Conservation (phyloP, 1,139 yeast species). For the Kazachstania sp. region DNA sequence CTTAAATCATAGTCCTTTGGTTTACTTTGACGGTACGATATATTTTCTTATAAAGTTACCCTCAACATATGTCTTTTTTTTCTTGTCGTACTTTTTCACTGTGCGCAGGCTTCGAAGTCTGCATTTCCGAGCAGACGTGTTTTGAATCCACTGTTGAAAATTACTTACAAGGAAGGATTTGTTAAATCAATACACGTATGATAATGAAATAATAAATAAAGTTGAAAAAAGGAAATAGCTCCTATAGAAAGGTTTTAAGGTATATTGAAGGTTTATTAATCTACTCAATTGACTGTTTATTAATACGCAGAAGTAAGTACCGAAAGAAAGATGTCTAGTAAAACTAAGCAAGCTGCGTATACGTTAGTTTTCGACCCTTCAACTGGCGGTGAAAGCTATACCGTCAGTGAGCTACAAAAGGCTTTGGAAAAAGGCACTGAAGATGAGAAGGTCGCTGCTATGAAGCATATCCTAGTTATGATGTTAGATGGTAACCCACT, state of each 20-base stretch:
- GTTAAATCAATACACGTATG: neutral
- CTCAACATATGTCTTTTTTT: neutral
- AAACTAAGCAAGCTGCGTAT: conserved; percentile 40
- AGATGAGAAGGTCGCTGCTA: conserved; percentile 77
- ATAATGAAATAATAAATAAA: neutral
- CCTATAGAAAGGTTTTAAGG: neutral
- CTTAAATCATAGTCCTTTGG: no score
- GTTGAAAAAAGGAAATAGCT: neutral
- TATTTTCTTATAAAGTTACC: no score
- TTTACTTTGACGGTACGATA: no score
- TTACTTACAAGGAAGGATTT: neutral
- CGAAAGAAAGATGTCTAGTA: conserved; percentile 4
- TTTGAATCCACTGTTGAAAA: neutral
- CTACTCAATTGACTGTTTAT: neutral
- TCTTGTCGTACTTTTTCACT: neutral
- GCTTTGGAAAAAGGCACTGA: conserved; percentile 86
- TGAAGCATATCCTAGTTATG: conserved; percentile 77
- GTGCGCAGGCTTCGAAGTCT: neutral
- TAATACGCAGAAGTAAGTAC: neutral
- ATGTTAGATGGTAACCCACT: conserved; percentile 90
- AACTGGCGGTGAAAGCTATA: conserved; percentile 53
- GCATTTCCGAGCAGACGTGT: neutral
- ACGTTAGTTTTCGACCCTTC: conserved; percentile 70
- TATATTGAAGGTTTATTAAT: no score
- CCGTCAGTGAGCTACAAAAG: conserved; percentile 68